Conservation (phyloP, 352 stramenopile genomes). For the Phytophthora meadii region DNA sequence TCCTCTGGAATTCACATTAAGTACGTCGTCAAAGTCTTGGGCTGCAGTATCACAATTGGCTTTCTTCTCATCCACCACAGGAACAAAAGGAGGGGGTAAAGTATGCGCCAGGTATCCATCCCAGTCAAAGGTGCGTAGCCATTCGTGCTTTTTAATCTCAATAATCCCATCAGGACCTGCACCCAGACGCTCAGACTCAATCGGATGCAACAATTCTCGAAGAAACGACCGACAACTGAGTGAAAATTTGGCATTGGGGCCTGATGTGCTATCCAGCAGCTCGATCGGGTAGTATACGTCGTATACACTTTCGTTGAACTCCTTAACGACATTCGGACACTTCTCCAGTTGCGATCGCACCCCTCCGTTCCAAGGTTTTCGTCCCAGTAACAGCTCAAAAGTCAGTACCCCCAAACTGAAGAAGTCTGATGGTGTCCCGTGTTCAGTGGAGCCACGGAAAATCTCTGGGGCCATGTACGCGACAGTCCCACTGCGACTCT, state of each 20-base stretch:
- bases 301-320: conserved; percentile 35
- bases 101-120: conserved; percentile 43
- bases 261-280: conserved; percentile 40
- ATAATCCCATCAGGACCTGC: conserved; percentile 23
- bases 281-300: conserved; percentile 63
- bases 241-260: conserved; percentile 29
- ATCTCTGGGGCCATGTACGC: conserved; percentile 82
- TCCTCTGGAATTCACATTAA: conserved; percentile 46
- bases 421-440: conserved; percentile 66
- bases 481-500: conserved; percentile 65
- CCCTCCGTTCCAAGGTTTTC: conserved; percentile 48
- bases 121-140: conserved; percentile 68
- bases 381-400: conserved; percentile 59
- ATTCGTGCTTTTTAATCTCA: conserved; percentile 65
- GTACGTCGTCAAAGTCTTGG: conserved; percentile 72
- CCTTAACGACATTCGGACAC: conserved; percentile 31
- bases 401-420: conserved; percentile 70
- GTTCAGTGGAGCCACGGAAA: conserved; percentile 57
- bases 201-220: conserved; percentile 55
- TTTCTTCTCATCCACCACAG: conserved; percentile 64
- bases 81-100: conserved; percentile 51
- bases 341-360: conserved; percentile 46
- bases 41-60: conserved; percentile 69
- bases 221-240: conserved; percentile 51
- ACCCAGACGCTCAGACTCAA: conserved; percentile 53